Evolutionary conservation across 768 basidiomycete genomes (phyloP).

Genomic region (Mycena belliarum): DNA sequence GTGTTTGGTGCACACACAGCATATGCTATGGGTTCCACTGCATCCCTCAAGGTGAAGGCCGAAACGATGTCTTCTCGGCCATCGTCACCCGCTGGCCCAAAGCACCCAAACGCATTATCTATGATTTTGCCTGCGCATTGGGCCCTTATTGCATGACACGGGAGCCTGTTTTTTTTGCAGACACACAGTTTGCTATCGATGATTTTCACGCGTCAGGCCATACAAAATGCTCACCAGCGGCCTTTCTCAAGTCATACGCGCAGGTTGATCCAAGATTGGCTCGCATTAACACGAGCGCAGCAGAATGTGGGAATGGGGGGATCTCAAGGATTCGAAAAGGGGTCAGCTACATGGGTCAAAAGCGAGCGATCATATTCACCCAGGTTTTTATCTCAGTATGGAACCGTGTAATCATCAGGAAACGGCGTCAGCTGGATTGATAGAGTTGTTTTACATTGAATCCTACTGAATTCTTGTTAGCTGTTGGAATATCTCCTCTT

Average conservation of each 20-base stretch:
- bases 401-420: neutral
- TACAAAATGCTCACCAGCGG: conserved; percentile 32
- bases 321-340: neutral
- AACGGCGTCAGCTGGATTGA: too few species aligned
- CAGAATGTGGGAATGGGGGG: conserved; percentile 34
- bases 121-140: conserved; percentile 1
- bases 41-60: conserved; percentile 27
- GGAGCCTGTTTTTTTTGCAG: conserved; percentile 30
- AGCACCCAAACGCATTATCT: conserved; percentile 32
- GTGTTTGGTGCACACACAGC: conserved; percentile 9
- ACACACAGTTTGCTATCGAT: conserved; percentile 38
- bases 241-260: conserved; percentile 31
- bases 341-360: conserved; percentile 7
- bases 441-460: too few species aligned
- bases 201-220: conserved; percentile 35
- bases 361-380: neutral
- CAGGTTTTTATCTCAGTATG: neutral
- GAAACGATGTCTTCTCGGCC: conserved; percentile 28
- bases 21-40: conserved; percentile 24
- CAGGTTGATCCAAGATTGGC: conserved; percentile 28
- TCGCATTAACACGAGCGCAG: conserved; percentile 35
- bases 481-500: too few species aligned
- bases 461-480: too few species aligned
- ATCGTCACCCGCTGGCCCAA: conserved; percentile 30
- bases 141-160: conserved; percentile 29